Percentiles rank a stretch among this genome's conserved stretches.
These are phyloP conservation scores for Curvularia verruculosa DNA, from an alignment of 2,329 filamentous ascomycete species.

Conservation along the genomic window DNA sequence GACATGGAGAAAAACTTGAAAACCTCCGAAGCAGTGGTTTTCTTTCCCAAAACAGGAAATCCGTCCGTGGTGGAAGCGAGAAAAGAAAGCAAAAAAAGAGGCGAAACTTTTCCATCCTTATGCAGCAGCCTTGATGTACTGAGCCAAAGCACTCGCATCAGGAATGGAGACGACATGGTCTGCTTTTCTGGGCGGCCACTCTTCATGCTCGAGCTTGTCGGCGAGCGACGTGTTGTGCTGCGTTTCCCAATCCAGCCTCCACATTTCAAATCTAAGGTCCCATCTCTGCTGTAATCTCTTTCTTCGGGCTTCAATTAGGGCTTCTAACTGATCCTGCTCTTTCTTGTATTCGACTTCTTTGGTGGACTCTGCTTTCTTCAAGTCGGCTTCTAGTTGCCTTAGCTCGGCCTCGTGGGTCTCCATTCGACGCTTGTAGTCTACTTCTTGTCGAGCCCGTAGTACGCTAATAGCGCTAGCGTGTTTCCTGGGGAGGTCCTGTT, in stretches of 20 bases:
- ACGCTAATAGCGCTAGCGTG: slow-evolving; percentile 57
- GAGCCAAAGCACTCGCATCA: slow-evolving; percentile 31
- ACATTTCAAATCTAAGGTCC: slow-evolving; percentile 50
- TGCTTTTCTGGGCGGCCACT: slow-evolving; percentile 36
- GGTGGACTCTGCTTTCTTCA: slow-evolving; percentile 43
- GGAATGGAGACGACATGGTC: slow-evolving; percentile 23
- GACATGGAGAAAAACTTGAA: neutral
- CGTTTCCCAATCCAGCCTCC: slow-evolving; percentile 45
- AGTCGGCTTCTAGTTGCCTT: slow-evolving; percentile 41
- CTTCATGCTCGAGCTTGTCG: slow-evolving; percentile 34
- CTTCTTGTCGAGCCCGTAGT: slow-evolving; percentile 53
- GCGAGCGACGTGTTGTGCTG: slow-evolving; percentile 31
- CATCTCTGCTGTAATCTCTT: slow-evolving; percentile 44
- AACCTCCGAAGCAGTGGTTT: neutral
- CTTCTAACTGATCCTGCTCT: slow-evolving; percentile 45
- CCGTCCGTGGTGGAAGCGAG: neutral
- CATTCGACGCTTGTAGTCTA: slow-evolving; percentile 44
- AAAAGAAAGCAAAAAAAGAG: neutral
- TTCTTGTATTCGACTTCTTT: slow-evolving; percentile 42
- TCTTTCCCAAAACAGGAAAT: neutral
- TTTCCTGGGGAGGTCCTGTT: slow-evolving; percentile 50
- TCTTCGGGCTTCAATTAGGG: slow-evolving; percentile 41
- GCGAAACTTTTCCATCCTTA: neutral
- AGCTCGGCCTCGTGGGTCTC: slow-evolving; percentile 51
- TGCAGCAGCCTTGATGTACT: slow-evolving; percentile 21